Evolutionary conservation across 257 asterid genomes (phyloP), one percentile per base, ranked within the genome.

Genomic region (Nicotiana tabacum): DNA sequence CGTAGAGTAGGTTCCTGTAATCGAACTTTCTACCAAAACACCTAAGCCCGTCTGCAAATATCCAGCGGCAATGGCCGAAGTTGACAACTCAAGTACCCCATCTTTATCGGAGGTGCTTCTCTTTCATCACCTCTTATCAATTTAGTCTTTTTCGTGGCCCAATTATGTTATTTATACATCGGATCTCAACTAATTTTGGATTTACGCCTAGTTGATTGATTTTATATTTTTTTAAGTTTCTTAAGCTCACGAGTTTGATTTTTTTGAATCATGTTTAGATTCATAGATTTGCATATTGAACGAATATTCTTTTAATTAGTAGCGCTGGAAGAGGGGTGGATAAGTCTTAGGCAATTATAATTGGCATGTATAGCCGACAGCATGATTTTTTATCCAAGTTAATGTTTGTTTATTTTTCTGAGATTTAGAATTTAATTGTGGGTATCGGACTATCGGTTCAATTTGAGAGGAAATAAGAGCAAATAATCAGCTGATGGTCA

Each of bases 41-140:
- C 78, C 57, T 21, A 24, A 0, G 78, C 61, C 61, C 35, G 46
- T 24, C 37, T 10, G 6, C 78, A 39, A 43, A 5, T 43, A 21
- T 70, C n/a, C 78, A 30, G 10, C 51, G 37, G 13, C 86, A 77
- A 92, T 93, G 97, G 95, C 95, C 35, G 94, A 88, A 32, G 91
- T 85, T n/a, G 92, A 86, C 80, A 64, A 82, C 77, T 51, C 90
- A 62, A 91, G 90, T 61, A 17, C 39, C 27, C 93, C 88, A 57
- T 88, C 97, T 39, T 86, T 93, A 2, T 83, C 88, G 46, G 89
- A 93, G 97, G 97, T 93, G 0, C 51, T 68, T 30, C 6, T 21
- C 24, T 16, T 83, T 81, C 43, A 24, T 24, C 57, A 24, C 30
- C 21, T 24, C 0, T 9, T 16, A 33, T 84, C 77, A 18, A 53